Evolutionary conservation across 257 asterid species (phyloP), one percentile per base, ranked within the genome.

Genomic region (Solanum virginianum): DNA sequence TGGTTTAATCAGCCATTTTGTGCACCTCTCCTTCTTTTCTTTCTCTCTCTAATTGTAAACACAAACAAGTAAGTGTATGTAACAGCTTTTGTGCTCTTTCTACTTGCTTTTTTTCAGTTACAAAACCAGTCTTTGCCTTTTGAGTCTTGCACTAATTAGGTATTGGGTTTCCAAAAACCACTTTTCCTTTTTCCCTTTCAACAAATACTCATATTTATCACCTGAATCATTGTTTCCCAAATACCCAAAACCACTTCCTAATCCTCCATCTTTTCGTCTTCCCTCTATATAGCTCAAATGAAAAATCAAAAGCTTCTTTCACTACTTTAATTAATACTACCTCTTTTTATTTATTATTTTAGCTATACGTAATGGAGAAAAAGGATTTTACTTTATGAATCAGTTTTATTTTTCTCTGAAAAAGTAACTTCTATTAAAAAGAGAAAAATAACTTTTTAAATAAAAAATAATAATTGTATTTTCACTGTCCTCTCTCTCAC

Each of bases 61-160:
- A 83, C 87, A 83, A 59, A 47, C 47, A 68, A 77, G 85, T 47
- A 68, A 77, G 85, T 47, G 85, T 54, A 59, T 84, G 90, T 91
- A 91, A 88, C 91, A 83, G 91, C n/a, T 83, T 83, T 84, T 39
- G 59, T 36, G 59, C 83, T 89, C 90, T 87, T 86, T 71, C 83
- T 47, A 66, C 74, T 93, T 88, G 92, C 85, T 92, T 86, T 96
- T 90, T 91, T 89, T 91, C 95, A 88, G 98, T 94, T 94, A 93
- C 95, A 89, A 94, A 89, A 90, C 97, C 92, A 86, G 93, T 86
- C 85, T 89, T 29, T 14, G 4, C 29, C 29, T 80, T 80, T 88
- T 89, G 87, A 88, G 93, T 91, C 91, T 86, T 92, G 90, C 89
- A 22, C 6, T 3, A 3, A 53, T 32, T 88, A 83, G 59, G 59